Evolutionary conservation across 805 yeast genomes (phyloP).

Genomic region (Priceomyces fermenticarens): DNA sequence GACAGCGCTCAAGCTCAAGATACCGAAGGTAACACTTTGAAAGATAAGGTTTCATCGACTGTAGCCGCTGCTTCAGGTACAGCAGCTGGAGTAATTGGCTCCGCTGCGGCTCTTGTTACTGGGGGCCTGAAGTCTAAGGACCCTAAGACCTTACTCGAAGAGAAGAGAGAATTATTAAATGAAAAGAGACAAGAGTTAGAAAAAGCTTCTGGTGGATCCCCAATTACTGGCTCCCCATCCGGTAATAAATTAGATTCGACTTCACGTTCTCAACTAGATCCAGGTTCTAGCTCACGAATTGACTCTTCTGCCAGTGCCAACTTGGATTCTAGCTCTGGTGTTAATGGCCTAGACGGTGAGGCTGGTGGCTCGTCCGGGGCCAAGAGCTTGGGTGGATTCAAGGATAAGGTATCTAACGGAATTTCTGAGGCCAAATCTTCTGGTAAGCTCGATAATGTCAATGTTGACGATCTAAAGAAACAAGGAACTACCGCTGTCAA

Average conservation of each 20-base stretch:
- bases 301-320: too few relatives aligned
- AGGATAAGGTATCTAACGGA: too few relatives aligned
- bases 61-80: not conserved
- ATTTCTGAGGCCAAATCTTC: not conserved
- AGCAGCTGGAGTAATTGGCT: not conserved
- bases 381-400: too few relatives aligned
- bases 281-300: too few relatives aligned
- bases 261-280: too few relatives aligned
- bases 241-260: too few relatives aligned
- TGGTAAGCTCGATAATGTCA: slow-evolving; percentile 1
- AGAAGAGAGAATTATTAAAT: slow-evolving; percentile 1
- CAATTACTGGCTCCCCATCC: too few relatives aligned
- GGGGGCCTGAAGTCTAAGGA: not conserved
- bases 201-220: not conserved
- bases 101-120: not conserved
- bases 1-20: too few relatives aligned
- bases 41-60: not conserved
- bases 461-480: slow-evolving; percentile 18
- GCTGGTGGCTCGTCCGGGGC: too few relatives aligned
- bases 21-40: too few relatives aligned
- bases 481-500: slow-evolving; percentile 20
- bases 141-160: not conserved
- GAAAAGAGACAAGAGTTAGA: slow-evolving; percentile 1
- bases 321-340: too few relatives aligned
- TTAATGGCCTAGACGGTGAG: too few relatives aligned